Base-by-base conservation (phyloP, 2,329 filamentous ascomycete species). In the Nigrograna mackinnonii region DNA sequence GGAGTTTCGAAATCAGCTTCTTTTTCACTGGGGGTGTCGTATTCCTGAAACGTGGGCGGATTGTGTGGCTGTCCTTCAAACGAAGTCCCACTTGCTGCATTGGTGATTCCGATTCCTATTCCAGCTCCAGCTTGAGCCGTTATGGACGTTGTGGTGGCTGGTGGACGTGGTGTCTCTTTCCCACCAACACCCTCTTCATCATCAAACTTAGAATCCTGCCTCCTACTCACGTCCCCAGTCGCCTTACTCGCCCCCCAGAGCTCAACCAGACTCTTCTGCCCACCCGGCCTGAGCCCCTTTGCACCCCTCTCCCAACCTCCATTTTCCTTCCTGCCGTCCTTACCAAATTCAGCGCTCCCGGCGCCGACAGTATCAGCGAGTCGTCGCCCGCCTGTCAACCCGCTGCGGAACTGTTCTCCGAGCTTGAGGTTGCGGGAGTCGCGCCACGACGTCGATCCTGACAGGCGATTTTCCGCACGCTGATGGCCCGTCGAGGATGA, bases 401-500 rank as follows among this genome's bases (percentile, higher is more conserved):
- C 79, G 16, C 74, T 75, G 17, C 73, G 70, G 64, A 89, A 89
- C 65, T 95, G 90, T 57, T 77, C 75, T 35, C 78, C 76, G 28
- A 95, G 75, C 69, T 92, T 94, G 40, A 76, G 68, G 33, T 77
- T 80, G 31, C 89, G 81, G 12, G 83, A 86, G 37, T 83, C 76
- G 18, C 88, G 83, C 89, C 90, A 95, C 60, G 81, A 78, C 51
- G 73, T 83, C 54, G 76, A 79, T 18, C 79, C 79, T 2, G 81
- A 79, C 2, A 86, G 76, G 3, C 74, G 70, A 45, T 82, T 84
- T 46, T 92, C 87, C 31, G 87, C 82, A 30, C 83, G 79, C 68
- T 95, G 91, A 64, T 96, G 89, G 34, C 89, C 89, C 1, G 86
- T 85, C 5, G 85, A 83, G 11, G 83, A 82, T 12, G 84, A 85